Base-by-base conservation (phyloP, 2,329 filamentous ascomycete species). In the Colletotrichum sp. region DNA sequence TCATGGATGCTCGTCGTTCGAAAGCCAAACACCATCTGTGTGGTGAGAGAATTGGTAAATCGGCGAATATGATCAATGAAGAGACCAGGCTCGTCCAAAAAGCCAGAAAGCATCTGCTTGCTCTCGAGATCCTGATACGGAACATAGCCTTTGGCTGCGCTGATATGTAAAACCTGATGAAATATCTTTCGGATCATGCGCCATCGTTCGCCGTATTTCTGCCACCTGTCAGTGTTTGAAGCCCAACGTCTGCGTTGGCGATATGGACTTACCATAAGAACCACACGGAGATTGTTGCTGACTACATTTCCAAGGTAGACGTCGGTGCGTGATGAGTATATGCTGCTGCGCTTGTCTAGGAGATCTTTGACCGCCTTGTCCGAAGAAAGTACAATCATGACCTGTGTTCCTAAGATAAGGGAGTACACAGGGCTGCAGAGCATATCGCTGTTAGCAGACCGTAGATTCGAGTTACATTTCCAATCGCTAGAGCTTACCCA, bases 1-100 rank as follows among this genome's bases (percentile, higher is more conserved):
- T 90, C 85, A 7, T 87, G 83, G 78, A 87, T 84, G 3, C 80
- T 85, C 0, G 83, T 80, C 2, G 84, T 85, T 12, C 88, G 85
- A 77, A 84, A 89, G 6, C 88, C 89, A 71, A 88, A 91, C 2
- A 89, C 83, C 84, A 90, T 90, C 3, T 85, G 86, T 0, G 88
- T 90, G 0, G 87, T 88, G 4, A 90, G 79, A 1, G 89, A 86
- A 62, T 87, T 87, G 4, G 87, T 86, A 78, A 89, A 91, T 2
- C 89, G 84, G 9, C 88, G 83, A 21, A 90, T 85, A 72, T 89
- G 85, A 16, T 86, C 77, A 9, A 87, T 74, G 72, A 89, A 88
- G 10, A 83, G 76, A 1, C 87, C 78, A 0, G 89, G 89, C 3
- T 82, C 60, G 3, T 78, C 77, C 8, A 81, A 65, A 8, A 81